Evolutionary conservation across 192 early-diverging fungal species (phyloP).

Genomic region (Linnemannia elongata): DNA sequence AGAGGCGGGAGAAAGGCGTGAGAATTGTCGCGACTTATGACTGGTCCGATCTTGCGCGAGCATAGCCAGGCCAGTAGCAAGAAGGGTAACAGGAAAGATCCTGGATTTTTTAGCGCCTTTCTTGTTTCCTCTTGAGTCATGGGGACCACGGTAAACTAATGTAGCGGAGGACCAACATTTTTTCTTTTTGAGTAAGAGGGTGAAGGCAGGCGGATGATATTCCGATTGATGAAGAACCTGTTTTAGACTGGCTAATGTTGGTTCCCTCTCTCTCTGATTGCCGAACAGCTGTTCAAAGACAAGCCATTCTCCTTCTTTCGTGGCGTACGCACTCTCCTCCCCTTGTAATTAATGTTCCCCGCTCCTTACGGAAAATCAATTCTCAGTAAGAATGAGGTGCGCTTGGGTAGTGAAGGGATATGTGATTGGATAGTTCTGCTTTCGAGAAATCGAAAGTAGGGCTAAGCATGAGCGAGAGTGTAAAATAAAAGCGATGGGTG

Average conservation of each 20-base stretch:
- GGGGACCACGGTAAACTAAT: neutral
- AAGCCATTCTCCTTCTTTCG: neutral
- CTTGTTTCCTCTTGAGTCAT: no score
- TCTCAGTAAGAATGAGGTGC: neutral
- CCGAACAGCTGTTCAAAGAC: neutral
- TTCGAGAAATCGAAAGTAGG: neutral
- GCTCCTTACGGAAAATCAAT: neutral
- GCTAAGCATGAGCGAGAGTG: neutral
- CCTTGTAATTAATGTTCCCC: neutral
- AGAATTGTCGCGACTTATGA: neutral
- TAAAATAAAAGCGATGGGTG: neutral
- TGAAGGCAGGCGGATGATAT: no score
- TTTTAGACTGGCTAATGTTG: no score
- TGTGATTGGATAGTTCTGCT: neutral
- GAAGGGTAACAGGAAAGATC: neutral
- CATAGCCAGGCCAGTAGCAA: neutral
- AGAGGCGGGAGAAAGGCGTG: neutral
- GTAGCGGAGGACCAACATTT: no score
- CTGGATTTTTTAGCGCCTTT: no score
- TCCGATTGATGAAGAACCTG: no score
- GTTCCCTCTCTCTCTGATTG: neutral
- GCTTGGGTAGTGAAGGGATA: neutral
- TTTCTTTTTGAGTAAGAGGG: no score
- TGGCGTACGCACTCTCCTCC: neutral
- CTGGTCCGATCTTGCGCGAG: neutral